A percentile compares a stretch with the other conserved stretches of the same genome.
Evolutionary conservation across 2,329 filamentous ascomycete species (phyloP).

Genomic region (Clonostachys sp.): DNA sequence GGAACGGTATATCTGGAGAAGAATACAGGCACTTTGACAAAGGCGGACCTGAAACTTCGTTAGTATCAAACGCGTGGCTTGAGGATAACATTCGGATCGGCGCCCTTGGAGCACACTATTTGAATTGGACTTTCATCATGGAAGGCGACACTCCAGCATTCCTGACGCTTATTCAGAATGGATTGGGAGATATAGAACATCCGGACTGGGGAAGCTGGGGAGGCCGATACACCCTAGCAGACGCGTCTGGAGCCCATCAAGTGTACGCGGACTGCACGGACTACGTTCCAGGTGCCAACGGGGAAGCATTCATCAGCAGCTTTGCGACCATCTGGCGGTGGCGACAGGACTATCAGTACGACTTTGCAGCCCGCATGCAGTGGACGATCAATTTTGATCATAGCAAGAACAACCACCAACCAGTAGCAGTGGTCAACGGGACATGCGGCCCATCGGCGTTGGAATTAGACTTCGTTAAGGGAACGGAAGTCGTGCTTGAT

Average conservation of each 20-base stretch:
- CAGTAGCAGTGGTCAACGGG: slow-evolving; percentile 34
- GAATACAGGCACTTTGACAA: slow-evolving; percentile 9
- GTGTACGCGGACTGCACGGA: slow-evolving; percentile 15
- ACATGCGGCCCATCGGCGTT: slow-evolving; percentile 25
- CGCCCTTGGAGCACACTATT: slow-evolving; percentile 33
- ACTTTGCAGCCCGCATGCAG: slow-evolving; percentile 33
- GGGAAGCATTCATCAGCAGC: slow-evolving; percentile 12
- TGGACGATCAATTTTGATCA: slow-evolving; percentile 23
- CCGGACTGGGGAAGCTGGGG: slow-evolving; percentile 43
- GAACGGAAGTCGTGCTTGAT: slow-evolving; percentile 29
- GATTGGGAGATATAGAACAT: slow-evolving; percentile 32
- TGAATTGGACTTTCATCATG: slow-evolving; percentile 38
- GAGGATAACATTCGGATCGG: slow-evolving; percentile 44
- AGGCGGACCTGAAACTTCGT: slow-evolving; percentile 32
- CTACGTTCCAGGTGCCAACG: slow-evolving; percentile 13
- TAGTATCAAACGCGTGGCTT: slow-evolving; percentile 43
- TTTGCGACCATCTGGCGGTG: slow-evolving; percentile 33
- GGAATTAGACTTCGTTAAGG: slow-evolving; percentile 28
- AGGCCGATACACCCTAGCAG: slow-evolving; percentile 28
- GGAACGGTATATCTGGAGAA: slow-evolving; percentile 48
- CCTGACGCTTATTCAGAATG: slow-evolving; percentile 24
- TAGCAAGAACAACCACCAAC: slow-evolving; percentile 36
- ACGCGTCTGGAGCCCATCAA: slow-evolving; percentile 11
- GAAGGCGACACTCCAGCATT: slow-evolving; percentile 46
- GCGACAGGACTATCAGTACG: slow-evolving; percentile 29